Conservation (phyloP, 768 basidiomycete species). For the Rhizopogon vinicolor region DNA sequence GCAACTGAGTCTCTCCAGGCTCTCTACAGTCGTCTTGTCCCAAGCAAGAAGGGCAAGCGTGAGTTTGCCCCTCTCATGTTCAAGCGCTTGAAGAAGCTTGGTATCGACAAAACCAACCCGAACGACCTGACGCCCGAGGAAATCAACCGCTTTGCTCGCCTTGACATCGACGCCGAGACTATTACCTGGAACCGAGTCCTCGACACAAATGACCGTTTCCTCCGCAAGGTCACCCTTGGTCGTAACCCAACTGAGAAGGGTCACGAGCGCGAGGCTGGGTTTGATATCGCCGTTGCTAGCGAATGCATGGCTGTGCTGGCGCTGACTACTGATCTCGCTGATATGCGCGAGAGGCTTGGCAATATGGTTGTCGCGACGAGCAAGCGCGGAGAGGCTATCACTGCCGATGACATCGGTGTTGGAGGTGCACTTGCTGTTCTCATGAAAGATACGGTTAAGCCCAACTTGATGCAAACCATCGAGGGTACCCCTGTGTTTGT, state of each 20-base stretch:
- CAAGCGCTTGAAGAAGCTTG: slow-evolving; percentile 91
- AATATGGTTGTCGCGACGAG: slow-evolving; percentile 96
- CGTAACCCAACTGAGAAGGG: slow-evolving; percentile 87
- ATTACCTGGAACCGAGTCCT: slow-evolving; percentile 98
- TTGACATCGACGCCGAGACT: slow-evolving; percentile 86
- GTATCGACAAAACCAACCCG: slow-evolving; percentile 91
- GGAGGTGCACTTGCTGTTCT: slow-evolving; percentile 94
- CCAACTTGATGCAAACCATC: slow-evolving; percentile 97
- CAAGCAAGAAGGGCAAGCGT: slow-evolving; percentile 89
- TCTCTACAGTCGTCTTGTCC: slow-evolving; percentile 88
- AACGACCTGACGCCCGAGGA: slow-evolving; percentile 92
- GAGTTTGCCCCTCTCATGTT: slow-evolving; percentile 96
- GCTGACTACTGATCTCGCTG: slow-evolving; percentile 77
- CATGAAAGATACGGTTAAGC: slow-evolving; percentile 99
- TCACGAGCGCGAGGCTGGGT: slow-evolving; percentile 83
- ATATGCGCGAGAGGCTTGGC: slow-evolving; percentile 91
- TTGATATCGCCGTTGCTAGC: slow-evolving; percentile 96
- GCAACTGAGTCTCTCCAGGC: slow-evolving; percentile 37
- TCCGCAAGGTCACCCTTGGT: slow-evolving; percentile 93
- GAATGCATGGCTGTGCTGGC: slow-evolving; percentile 99
- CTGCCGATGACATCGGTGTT: slow-evolving; percentile 94
- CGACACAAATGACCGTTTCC: slow-evolving; percentile 95
- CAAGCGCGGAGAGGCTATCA: slow-evolving; percentile 87
- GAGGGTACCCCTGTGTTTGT: slow-evolving; percentile 99
- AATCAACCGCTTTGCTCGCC: slow-evolving; percentile 81